Conservation (phyloP, 495 filamentous ascomycete genomes). For the Parmelia sp. region DNA sequence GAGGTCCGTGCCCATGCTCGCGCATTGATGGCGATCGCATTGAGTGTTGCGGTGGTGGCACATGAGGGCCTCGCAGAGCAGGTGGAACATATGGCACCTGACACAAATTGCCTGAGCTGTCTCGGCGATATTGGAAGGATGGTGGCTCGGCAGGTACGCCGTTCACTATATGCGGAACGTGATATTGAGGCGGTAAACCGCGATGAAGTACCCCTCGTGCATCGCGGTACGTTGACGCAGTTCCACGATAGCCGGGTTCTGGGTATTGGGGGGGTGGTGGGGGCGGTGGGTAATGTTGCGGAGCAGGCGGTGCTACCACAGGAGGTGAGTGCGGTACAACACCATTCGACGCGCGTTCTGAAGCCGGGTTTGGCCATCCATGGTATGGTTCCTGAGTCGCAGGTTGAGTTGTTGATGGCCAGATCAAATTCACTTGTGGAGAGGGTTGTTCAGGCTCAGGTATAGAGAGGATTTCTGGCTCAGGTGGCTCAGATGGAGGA, state of each 20-base stretch:
- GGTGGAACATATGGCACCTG: constrained; percentile 24
- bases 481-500: constrained; percentile 22
- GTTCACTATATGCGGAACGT: constrained; percentile 14
- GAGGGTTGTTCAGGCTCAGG: constrained; percentile 30
- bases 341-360: constrained; percentile 16
- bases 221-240: constrained; percentile 26
- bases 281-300: constrained; percentile 17
- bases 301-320: constrained; percentile 18
- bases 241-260: constrained; percentile 29
- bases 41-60: constrained; percentile 9
- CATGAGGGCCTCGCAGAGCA: constrained; percentile 6
- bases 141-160: constrained; percentile 18
- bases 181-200: constrained; percentile 14
- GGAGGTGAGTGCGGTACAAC: constrained; percentile 21
- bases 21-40: constrained; percentile 24
- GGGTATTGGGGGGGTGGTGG: constrained; percentile 28
- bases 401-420: constrained; percentile 21
- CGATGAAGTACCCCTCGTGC: constrained; percentile 13
- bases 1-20: constrained; percentile 24
- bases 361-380: constrained; percentile 32
- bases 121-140: constrained; percentile 23
- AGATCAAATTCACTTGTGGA: constrained; percentile 15
- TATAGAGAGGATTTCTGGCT: constrained; percentile 32
- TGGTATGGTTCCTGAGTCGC: constrained; percentile 29
- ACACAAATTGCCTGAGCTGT: constrained; percentile 17